Base-by-base conservation (phyloP, 106 monocot species). In the Alisma plantagoaquatica region DNA sequence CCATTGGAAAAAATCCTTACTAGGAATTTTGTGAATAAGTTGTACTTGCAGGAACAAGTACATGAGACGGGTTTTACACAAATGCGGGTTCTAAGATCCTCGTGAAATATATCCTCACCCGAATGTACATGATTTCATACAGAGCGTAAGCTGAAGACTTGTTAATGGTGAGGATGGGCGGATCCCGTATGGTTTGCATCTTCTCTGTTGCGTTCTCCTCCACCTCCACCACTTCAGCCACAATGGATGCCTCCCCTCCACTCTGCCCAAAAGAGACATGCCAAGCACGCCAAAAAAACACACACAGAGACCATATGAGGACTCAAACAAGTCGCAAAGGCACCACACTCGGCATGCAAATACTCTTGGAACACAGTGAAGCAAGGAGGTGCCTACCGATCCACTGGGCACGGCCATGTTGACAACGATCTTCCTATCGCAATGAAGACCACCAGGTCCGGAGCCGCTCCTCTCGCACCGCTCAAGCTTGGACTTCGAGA, bases 321-420 rank as follows among this genome's bases (percentile, higher is more conserved):
- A 23, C 11, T 22, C 8, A 48, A 22, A 23, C 25, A 51, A 28
- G 17, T 19, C 27, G 51, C 16, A 27, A n/a, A 51, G 51, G 26
- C 15, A 51, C 16, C n/a, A n/a, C n/a, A n/a, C n/a, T n/a, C n/a
- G n/a, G n/a, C n/a, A n/a, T n/a, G n/a, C n/a, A 51, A 51, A 51
- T 27, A 2, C 15, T 15, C 29, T 51, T 14, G 2, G 17, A 28
- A 14, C 22, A 23, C 14, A 49, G 12, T 12, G 22, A 28, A 27
- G 11, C 12, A 51, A 15, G 1, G 22, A 49, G 12, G 5, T 16
- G 22, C 58, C 69, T 63, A 86, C 92, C n/a, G 93, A 77, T 33
- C 84, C 93, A 33, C 93, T 94, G 55, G 93, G 93, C 28, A 94
- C 84, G 54, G 80, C 80, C 22, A 94, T 28, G 59, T 94, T 75